These are phyloP conservation scores for Phytophthora quininea DNA, from an alignment of 352 stramenopile genomes.

Conservation along the genomic window DNA sequence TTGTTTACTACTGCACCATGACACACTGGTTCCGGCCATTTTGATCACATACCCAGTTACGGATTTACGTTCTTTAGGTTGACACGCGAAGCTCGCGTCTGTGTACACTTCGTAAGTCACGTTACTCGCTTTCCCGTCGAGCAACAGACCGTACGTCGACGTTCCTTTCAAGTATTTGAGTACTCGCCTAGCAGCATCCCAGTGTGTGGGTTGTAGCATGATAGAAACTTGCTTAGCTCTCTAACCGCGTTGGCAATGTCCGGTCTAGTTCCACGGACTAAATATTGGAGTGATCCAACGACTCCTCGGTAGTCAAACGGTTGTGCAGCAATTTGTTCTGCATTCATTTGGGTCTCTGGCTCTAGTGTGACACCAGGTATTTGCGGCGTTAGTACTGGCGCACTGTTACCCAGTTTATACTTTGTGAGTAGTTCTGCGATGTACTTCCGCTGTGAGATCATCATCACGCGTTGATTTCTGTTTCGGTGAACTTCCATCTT, in stretches of 20 bases:
- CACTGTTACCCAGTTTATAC: neutral
- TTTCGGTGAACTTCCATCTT: slow-evolving; percentile 12
- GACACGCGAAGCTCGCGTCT: slow-evolving; percentile 6
- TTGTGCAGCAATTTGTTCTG: slow-evolving; percentile 24
- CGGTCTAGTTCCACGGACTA: slow-evolving; percentile 24
- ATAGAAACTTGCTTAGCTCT: slow-evolving; percentile 34
- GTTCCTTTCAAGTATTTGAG: slow-evolving; percentile 6
- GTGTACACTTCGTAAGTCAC: too few species aligned
- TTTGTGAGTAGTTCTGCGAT: neutral
- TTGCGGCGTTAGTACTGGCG: neutral
- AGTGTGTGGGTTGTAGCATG: slow-evolving; percentile 34
- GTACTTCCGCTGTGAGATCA: slow-evolving; percentile 2
- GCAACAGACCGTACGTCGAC: too few species aligned
- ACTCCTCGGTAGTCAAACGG: slow-evolving; percentile 27
- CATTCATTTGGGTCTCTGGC: slow-evolving; percentile 22
- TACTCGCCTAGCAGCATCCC: slow-evolving; percentile 28
- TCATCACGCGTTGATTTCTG: neutral
- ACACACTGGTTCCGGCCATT: slow-evolving; percentile 7
- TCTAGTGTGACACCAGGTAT: slow-evolving; percentile 3
- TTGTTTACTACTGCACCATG: slow-evolving; percentile 5
- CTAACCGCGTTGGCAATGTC: slow-evolving; percentile 36
- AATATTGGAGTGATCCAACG: slow-evolving; percentile 30
- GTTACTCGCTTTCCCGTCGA: too few species aligned
- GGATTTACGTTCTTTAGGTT: slow-evolving; percentile 17
- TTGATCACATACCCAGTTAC: slow-evolving; percentile 9